Conservation (phyloP, 1,284 basidiomycete genomes). For the Mixia osmundae region DNA sequence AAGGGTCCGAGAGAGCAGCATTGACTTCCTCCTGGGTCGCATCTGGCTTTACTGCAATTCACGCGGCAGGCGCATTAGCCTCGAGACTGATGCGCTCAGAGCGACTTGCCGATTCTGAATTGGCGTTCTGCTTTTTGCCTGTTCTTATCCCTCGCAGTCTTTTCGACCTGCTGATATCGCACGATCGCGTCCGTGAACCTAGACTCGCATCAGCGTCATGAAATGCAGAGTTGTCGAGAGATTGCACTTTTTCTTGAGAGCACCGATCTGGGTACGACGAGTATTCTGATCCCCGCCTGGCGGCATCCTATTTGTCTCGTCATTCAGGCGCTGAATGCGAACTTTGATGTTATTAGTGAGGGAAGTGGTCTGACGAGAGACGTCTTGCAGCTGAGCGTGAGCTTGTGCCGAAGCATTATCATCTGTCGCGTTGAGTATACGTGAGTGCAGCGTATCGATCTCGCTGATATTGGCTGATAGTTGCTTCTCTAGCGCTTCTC, state of each 20-base stretch:
- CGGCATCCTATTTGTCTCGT: conserved; percentile 11
- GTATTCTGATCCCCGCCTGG: conserved; percentile 15
- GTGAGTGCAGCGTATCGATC: too few relatives aligned
- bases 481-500: too few relatives aligned
- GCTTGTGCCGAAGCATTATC: too few relatives aligned
- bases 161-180: conserved; percentile 62
- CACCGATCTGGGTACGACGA: conserved; percentile 15
- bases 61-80: too few relatives aligned
- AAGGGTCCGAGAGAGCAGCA: conserved; percentile 39
- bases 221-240: background rate
- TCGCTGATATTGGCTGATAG: too few relatives aligned
- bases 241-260: conserved; percentile 14
- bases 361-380: conserved; percentile 13
- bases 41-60: conserved; percentile 56
- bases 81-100: background rate
- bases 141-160: conserved; percentile 75
- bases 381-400: too few relatives aligned
- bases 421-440: too few relatives aligned
- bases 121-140: conserved; percentile 87
- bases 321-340: conserved; percentile 16
- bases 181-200: conserved; percentile 27
- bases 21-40: conserved; percentile 61
- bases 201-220: conserved; percentile 19
- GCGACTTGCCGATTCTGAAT: conserved; percentile 46
- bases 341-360: conserved; percentile 17